These are phyloP conservation scores for Dictyostelium citrinum DNA, from an alignment of 78 protist genomes.

Conservation along the genomic window DNA sequence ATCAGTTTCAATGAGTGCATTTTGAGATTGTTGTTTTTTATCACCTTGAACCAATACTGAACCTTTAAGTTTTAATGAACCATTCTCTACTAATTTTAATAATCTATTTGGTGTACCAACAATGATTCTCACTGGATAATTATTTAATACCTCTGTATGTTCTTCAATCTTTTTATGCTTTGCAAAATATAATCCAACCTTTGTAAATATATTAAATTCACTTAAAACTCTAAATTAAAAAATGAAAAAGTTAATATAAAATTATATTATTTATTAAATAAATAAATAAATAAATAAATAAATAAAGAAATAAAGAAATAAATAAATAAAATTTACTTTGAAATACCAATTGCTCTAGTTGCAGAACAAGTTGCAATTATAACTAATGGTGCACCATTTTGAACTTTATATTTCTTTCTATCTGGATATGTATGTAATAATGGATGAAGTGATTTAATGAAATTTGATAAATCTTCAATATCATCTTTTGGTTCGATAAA, in stretches of 20 bases:
- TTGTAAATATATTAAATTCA: conserved; percentile 10
- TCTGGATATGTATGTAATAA: not conserved
- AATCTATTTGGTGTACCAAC: conserved; percentile 74
- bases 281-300: too few relatives aligned
- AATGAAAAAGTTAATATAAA: not conserved
- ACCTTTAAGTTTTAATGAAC: conserved; percentile 34
- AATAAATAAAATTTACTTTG: conserved; percentile 35
- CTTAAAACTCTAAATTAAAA: not conserved
- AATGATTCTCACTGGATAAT: conserved; percentile 11
- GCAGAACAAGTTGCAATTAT: conserved; percentile 52
- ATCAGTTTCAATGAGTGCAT: not conserved
- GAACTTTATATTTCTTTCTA: not conserved
- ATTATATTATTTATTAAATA: too few relatives aligned
- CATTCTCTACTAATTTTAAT: conserved; percentile 38
- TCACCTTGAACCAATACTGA: conserved; percentile 4
- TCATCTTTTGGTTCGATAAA: conserved; percentile 27
- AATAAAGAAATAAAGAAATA: not conserved
- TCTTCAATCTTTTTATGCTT: conserved; percentile 71
- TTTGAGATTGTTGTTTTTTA: not conserved
- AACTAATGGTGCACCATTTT: conserved; percentile 60
- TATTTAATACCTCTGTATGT: conserved; percentile 35
- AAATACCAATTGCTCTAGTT: conserved; percentile 66
- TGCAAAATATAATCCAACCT: conserved; percentile 58
- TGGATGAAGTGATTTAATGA: conserved; percentile 41
- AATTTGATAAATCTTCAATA: not conserved